phyloP scores from a whole-genome alignment of 2,329 filamentous ascomycete species.

The Cucurbitaria berberidis region DNA sequence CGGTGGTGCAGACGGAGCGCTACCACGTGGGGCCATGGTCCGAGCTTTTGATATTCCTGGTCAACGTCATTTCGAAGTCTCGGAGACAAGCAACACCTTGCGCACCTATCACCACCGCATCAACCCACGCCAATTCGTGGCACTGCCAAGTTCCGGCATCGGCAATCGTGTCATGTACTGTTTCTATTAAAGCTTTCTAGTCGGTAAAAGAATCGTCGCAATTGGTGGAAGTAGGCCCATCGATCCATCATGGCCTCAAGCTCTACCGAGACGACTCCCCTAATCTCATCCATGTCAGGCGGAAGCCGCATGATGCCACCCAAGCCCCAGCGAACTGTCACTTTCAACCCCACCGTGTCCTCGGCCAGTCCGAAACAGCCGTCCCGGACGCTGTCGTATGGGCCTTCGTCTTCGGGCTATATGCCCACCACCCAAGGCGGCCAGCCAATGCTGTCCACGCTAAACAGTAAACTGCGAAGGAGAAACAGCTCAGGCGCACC shows the following conservation, averaged over 20 bases:
- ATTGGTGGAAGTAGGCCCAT: background rate
- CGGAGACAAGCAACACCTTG: conserved; percentile 12
- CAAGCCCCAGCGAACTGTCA: conserved; percentile 68
- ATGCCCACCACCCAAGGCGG: conserved; percentile 47
- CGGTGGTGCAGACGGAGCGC: conserved; percentile 5
- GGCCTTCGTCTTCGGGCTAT: conserved; percentile 35
- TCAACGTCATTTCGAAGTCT: conserved; percentile 22
- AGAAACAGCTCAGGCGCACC: conserved; percentile 80
- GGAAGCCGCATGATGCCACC: conserved; percentile 28
- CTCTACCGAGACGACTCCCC: conserved; percentile 46
- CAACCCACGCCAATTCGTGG: conserved; percentile 17
- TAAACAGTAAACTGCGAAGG: conserved; percentile 87
- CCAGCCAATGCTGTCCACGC: conserved; percentile 65
- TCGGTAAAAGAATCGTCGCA: background rate
- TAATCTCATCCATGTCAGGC: conserved; percentile 46
- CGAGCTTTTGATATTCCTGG: conserved; percentile 9
- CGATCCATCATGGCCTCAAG: conserved; percentile 40
- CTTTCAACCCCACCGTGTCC: conserved; percentile 72
- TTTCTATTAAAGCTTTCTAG: background rate
- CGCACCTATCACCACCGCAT: conserved; percentile 15
- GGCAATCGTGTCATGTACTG: conserved; percentile 6
- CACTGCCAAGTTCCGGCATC: conserved; percentile 13
- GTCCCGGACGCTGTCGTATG: conserved; percentile 39
- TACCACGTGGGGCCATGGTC: conserved; percentile 1
- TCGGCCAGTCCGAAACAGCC: conserved; percentile 51